Conservation (phyloP, 169 alveolate genomes). For the Eimeria sp. region DNA sequence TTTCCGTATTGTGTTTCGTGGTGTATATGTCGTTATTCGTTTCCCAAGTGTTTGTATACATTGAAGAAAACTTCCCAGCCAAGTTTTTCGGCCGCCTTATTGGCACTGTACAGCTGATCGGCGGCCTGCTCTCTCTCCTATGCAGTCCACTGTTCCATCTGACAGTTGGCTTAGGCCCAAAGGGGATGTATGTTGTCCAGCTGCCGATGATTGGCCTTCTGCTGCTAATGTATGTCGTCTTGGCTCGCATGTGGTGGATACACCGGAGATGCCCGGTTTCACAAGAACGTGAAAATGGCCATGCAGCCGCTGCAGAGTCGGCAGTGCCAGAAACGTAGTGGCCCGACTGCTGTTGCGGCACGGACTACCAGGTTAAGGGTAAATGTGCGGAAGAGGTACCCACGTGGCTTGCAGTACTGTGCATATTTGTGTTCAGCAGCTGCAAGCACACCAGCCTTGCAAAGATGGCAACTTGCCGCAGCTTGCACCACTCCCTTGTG, state of each 20-base stretch:
- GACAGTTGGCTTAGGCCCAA: constrained; percentile 32
- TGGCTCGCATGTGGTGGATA: constrained; percentile 67
- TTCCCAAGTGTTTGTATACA: constrained; percentile 86
- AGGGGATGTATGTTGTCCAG: constrained; percentile 51
- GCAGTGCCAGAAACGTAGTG: neutral
- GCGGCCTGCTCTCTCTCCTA: constrained; percentile 86
- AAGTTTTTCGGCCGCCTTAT: constrained; percentile 87
- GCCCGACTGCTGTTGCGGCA: neutral
- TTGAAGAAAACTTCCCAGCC: constrained; percentile 85
- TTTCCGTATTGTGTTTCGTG: constrained; percentile 84
- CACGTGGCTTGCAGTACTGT: neutral
- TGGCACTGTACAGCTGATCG: constrained; percentile 86
- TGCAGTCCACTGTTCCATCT: constrained; percentile 84
- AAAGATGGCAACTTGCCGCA: constrained; percentile 4
- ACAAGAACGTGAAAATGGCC: neutral
- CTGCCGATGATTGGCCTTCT: constrained; percentile 58
- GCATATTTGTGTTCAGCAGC: constrained; percentile 37
- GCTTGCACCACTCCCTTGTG: neutral
- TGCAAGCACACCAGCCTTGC: neutral
- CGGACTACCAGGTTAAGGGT: constrained; percentile 5
- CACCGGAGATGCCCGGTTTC: neutral
- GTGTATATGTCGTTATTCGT: constrained; percentile 87
- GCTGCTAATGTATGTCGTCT: neutral
- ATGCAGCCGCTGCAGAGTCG: constrained; percentile 4
- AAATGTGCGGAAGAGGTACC: neutral